These are phyloP conservation scores for Colletotrichum theobromicola DNA, from an alignment of 2,329 filamentous ascomycete species.

Conservation along the genomic window DNA sequence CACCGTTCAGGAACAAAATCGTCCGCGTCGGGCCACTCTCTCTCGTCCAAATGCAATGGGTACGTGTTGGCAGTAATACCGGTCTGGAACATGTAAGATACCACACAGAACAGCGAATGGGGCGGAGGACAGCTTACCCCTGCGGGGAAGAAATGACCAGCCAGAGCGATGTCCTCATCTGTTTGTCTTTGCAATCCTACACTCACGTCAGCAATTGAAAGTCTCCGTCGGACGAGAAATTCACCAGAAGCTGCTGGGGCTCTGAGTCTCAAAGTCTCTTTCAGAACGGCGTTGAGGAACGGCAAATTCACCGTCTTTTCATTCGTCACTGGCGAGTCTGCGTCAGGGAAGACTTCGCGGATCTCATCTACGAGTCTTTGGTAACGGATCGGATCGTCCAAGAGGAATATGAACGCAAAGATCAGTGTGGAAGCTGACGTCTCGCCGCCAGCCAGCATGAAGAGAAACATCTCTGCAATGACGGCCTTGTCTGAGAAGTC, in stretches of 20 bases:
- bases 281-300: slow-evolving; percentile 49
- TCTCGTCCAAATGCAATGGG: not conserved
- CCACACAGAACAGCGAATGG: fast-evolving
- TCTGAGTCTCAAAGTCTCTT: slow-evolving; percentile 38
- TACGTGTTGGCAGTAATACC: not conserved
- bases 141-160: not conserved
- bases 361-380: not conserved
- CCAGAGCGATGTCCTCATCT: not conserved
- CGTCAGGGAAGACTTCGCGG: not conserved
- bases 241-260: slow-evolving; percentile 32
- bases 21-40: not conserved
- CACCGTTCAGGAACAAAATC: not conserved
- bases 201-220: not conserved
- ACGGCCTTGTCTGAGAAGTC: not conserved
- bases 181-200: not conserved
- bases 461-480: slow-evolving; percentile 2
- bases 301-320: slow-evolving; percentile 37
- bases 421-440: not conserved
- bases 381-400: not conserved
- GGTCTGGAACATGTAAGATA: not conserved
- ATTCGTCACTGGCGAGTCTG: not conserved
- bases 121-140: not conserved
- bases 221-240: slow-evolving; percentile 8
- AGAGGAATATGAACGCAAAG: not conserved
- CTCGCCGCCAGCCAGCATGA: not conserved